Percentiles rank a stretch among this genome's conserved stretches.
Conservation (phyloP, 1,284 basidiomycete species). For the Pseudozyma tsukubaensis region DNA sequence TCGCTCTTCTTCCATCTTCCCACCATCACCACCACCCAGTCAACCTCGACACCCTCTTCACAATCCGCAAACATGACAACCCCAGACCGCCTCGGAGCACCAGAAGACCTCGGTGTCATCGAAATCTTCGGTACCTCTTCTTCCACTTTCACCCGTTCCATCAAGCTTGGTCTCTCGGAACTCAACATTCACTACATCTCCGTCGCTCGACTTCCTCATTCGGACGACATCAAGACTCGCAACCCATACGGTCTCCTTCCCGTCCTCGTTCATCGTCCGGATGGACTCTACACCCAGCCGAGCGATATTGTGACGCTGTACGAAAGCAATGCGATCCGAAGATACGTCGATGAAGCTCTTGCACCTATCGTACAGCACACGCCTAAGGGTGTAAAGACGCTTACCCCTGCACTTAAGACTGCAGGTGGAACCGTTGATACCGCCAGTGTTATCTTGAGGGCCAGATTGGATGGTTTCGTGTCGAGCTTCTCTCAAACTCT, state of each 20-base stretch:
- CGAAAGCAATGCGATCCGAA: conserved; percentile 37
- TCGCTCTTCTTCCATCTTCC: background rate
- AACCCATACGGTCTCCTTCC: conserved; percentile 44
- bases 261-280: conserved; percentile 35
- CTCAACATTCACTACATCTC: conserved; percentile 36
- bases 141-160: conserved; percentile 40
- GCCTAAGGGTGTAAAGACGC: background rate
- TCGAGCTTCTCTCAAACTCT: conserved; percentile 29
- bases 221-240: conserved; percentile 23
- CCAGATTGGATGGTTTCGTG: conserved; percentile 25
- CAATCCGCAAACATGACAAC: conserved; percentile 31
- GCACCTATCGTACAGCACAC: conserved; percentile 8
- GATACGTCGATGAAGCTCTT: conserved; percentile 46
- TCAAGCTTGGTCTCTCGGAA: conserved; percentile 34
- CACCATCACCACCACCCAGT: conserved; percentile 1
- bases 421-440: conserved; percentile 7
- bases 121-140: conserved; percentile 31
- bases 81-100: conserved; percentile 22
- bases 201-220: conserved; percentile 22
- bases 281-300: conserved; percentile 35
- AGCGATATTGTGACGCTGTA: conserved; percentile 30
- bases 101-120: conserved; percentile 41
- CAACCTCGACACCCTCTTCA: background rate
- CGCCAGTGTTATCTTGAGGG: conserved; percentile 3
- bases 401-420: conserved; percentile 21